Evolutionary conservation across 2,329 filamentous ascomycete species (phyloP), one percentile per base, ranked within the genome.

Genomic region (Hirsutella rhossiliensis): DNA sequence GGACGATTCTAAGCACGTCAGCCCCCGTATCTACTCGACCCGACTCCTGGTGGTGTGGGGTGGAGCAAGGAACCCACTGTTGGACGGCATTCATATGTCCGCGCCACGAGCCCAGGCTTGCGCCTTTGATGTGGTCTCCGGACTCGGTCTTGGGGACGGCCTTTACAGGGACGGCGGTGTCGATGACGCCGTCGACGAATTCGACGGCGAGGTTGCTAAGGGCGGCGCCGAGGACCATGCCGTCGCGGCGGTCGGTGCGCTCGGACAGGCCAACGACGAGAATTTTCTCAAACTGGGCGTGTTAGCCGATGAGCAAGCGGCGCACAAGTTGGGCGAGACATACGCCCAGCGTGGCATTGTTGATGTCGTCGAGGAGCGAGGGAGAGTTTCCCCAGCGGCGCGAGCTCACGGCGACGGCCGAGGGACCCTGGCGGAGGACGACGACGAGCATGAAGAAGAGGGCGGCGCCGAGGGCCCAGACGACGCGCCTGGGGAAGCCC

Each of bases 221-320:
- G 1, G 65, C 63, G 2, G 69, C 69, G 2, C 68, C 66, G 7
- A 75, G 57, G 1, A 62, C 58, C 52, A 76, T 65, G 2, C 66
- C 61, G 57, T 77, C 71, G 38, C 69, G 64, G 9, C 72, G 66
- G 49, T 77, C 74, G 20, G 64, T 69, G 4, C 73, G 60, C 17
- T 62, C 61, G 1, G 70, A 68, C 6, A 76, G 62, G 40, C 70
- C 73, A 38, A 78, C 64, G 19, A 72, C 69, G 48, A 75, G 66
- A n/a, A 77, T 68, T 42, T 71, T 63, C 30, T 71, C 60, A 48
- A 77, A 77, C 72, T 75, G 27, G 31, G 3, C n/a, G 6, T n/a
- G 31, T 32, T 11, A 32, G 11, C 8, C 31, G 31, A 32, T 4
- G 31, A 5, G 5, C 8, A 4, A n/a, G n/a, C 31, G 31, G 11